Evolutionary conservation across 2,329 filamentous ascomycete species (phyloP), one percentile per base, ranked within the genome.

Genomic region (Aspergillus aculeatus): DNA sequence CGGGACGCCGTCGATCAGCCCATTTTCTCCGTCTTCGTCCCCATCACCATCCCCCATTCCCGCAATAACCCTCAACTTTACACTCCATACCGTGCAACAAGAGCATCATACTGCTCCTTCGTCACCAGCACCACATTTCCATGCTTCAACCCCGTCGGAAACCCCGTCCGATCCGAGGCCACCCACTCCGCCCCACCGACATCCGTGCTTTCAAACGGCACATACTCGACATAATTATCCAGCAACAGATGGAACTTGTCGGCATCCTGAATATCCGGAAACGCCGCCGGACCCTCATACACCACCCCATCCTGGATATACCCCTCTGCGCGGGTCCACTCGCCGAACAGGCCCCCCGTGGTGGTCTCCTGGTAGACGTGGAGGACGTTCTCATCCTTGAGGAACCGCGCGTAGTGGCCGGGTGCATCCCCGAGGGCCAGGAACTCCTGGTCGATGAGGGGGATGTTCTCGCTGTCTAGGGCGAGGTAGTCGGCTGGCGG

Each of bases 91-190:
- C n/a, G 24, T n/a, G 16, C 38, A 50, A 51, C 23, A 54, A 49
- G 6, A 44, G n/a, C 9, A 60, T 47, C 23, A 60, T 55, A 57
- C 50, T 60, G 12, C 11, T 2, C 11, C 29, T 38, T 29, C 0
- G 50, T 52, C 24, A 52, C 19, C 50, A 32, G 5, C 12, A 52
- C n/a, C 23, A 52, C 50, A 21, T 29, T 32, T 29, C 58, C 58
- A 54, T 60, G 58, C 54, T 60, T 60, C 58, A 60, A 54, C 38
- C 58, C 58, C 48, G 21, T 21, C 50, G 58, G 54, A 29, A 60
- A 50, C n/a, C 44, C 49, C 5, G 49, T 38, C 7, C 5, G 49
- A 23, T 50, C 41, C 32, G 41, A 50, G 48, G 51, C 29, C 29
- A 10, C 31, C 54, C 53, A 54, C 0, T 12, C 41, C 4, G 49